These are phyloP conservation scores for Fusarium nygamai DNA, from an alignment of 2,329 filamentous ascomycete species.

Conservation along the genomic window DNA sequence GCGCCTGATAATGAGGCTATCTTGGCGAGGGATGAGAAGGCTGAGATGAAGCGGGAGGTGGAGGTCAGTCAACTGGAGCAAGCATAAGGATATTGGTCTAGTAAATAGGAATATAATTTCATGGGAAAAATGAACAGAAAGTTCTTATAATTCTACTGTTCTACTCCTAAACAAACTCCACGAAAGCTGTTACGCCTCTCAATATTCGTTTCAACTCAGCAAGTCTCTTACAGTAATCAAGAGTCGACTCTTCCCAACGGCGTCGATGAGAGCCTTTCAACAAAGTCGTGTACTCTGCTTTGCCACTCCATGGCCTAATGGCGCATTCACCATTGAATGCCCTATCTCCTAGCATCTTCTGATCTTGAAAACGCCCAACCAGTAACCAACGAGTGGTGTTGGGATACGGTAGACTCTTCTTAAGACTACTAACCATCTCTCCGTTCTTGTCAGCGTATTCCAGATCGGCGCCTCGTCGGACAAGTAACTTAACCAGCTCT, in stretches of 20 bases:
- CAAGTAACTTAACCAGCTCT: background rate
- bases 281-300: too few species aligned
- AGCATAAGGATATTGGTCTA: background rate
- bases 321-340: rapidly evolving
- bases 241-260: background rate
- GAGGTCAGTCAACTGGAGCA: background rate
- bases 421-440: background rate
- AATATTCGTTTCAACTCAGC: background rate
- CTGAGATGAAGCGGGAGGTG: slow-evolving; percentile 9
- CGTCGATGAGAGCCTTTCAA: background rate
- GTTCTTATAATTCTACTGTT: background rate
- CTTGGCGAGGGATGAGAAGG: slow-evolving; percentile 9
- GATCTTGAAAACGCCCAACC: slow-evolving; percentile 1
- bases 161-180: background rate
- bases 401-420: background rate
- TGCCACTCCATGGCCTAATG: background rate
- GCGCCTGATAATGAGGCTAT: slow-evolving; percentile 18
- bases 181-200: background rate
- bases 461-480: background rate
- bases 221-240: background rate
- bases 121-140: background rate
- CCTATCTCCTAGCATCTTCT: background rate
- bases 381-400: background rate
- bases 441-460: background rate
- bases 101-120: background rate